These are phyloP conservation scores for Penicillium freii DNA, from an alignment of 2,329 filamentous ascomycete genomes.

Conservation along the genomic window DNA sequence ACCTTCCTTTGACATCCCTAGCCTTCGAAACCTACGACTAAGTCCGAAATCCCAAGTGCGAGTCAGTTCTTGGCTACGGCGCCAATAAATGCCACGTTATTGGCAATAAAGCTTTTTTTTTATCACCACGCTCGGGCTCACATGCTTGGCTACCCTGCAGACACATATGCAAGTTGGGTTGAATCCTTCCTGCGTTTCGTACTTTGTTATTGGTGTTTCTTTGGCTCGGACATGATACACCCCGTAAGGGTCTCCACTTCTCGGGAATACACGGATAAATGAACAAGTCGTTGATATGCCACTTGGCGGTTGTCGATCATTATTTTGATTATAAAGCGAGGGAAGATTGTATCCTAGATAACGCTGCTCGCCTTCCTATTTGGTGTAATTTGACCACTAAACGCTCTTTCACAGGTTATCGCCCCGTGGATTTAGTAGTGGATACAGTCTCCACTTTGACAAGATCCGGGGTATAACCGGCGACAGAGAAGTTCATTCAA, in stretches of 20 bases:
- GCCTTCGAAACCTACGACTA: conserved; percentile 4
- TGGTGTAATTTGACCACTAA: not conserved
- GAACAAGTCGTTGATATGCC: not conserved
- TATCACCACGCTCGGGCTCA: not conserved
- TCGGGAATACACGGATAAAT: not conserved
- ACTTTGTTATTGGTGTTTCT: conserved; percentile 2
- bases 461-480: not conserved
- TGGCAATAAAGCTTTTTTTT: conserved; percentile 18
- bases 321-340: not conserved
- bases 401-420: not conserved
- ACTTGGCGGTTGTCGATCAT: not conserved
- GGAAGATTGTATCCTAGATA: not conserved
- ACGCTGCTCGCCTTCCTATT: not conserved
- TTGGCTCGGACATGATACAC: not conserved
- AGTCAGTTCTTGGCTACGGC: conserved; percentile 9
- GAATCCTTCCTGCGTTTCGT: not conserved
- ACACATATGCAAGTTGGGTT: not conserved
- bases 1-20: not conserved
- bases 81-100: conserved; percentile 14
- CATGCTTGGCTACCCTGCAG: not conserved
- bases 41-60: not conserved
- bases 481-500: not conserved
- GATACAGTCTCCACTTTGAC: not conserved
- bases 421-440: not conserved
- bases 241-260: not conserved